Percentiles rank a stretch among this genome's conserved stretches.
These are phyloP conservation scores for Barnettozyma sp. DNA, from an alignment of 805 yeast genomes.

Conservation along the genomic window DNA sequence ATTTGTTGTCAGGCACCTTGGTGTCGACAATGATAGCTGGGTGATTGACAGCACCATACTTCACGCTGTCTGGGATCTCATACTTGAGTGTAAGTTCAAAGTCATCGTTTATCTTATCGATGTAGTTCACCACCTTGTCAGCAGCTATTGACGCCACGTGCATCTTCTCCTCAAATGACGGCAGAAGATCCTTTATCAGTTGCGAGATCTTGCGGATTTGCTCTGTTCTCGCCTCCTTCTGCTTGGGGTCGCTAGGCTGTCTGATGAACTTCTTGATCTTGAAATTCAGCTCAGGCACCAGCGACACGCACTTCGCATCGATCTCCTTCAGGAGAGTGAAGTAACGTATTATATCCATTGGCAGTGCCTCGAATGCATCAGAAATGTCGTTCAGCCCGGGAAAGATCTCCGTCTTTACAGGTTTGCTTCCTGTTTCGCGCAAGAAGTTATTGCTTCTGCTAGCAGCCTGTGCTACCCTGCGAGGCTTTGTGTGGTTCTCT, in stretches of 20 bases:
- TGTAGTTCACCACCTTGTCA: conserved; percentile 63
- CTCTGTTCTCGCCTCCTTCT: conserved; percentile 20
- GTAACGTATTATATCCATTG: conserved; percentile 73
- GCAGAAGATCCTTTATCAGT: conserved; percentile 62
- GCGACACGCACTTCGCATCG: conserved; percentile 83
- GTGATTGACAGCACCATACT: conserved; percentile 76
- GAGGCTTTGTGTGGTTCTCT: background rate
- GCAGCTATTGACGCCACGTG: conserved; percentile 91
- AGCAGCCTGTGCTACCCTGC: conserved; percentile 1
- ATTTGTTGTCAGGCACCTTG: conserved; percentile 42
- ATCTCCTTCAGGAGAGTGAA: conserved; percentile 86
- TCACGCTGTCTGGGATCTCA: conserved; percentile 76
- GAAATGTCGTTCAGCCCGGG: conserved; percentile 90
- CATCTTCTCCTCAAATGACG: conserved; percentile 94
- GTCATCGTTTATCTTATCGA: conserved; percentile 71
- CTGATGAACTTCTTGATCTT: conserved; percentile 44
- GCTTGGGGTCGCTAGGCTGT: conserved; percentile 21
- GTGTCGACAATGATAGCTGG: conserved; percentile 78
- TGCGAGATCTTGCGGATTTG: conserved; percentile 32
- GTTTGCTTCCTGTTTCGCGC: conserved; percentile 16
- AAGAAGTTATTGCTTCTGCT: conserved; percentile 10
- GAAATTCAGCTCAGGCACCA: conserved; percentile 58
- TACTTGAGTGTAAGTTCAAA: conserved; percentile 64
- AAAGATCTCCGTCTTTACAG: conserved; percentile 36
- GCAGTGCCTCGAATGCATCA: conserved; percentile 88